Evolutionary conservation across 176 grass and related monocot genomes (phyloP), one percentile per base, ranked within the genome.

Genomic region (Paspalum vaginatum): DNA sequence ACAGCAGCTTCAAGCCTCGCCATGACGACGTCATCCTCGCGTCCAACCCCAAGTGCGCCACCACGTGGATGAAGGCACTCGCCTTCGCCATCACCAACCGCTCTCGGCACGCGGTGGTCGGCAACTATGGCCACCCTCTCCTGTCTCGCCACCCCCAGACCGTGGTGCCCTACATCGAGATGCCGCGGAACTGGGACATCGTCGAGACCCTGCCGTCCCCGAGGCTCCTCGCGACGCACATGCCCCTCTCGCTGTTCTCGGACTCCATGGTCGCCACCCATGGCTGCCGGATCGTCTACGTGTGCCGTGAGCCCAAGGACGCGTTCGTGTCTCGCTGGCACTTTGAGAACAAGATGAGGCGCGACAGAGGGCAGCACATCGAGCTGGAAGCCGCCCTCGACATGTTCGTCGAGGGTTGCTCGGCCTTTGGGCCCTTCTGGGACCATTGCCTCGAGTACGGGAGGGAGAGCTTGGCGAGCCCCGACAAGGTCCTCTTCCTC

Each of bases 11-110:
- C 32, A 64, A 64, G 32, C 14, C 61, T 39, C 61, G 32, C 2
- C 27, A 3, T 6, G 61, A 64, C 6, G 61, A 64, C 14, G 39
- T 17, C 27, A 21, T 64, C 13, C 50, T 85, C 9, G 12, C 24
- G 2, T 27, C 70, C 0, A 47, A 46, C 22, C 7, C 61, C 21
- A 85, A 85, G 45, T 71, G 64, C 2, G 76, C 76, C 13, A 86
- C 84, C 16, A 86, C 76, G 0, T 86, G 76, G 84, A 26, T 86
- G 4, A 80, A 80, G 50, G 74, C 84, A 0, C 74, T 86, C 0
- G 50, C 63, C 24, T 85, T 85, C 12, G 10, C 83, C 8, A 70
- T 75, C n/a, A 45, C 45, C 21, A 38, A 84, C 17, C 72, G 61
- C 40, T 65, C 53, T 7, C n/a, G 43, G 9, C 70, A 70, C 54